phyloP scores from a whole-genome alignment of 768 basidiomycete genomes.

The Pleurotus eryngii region DNA sequence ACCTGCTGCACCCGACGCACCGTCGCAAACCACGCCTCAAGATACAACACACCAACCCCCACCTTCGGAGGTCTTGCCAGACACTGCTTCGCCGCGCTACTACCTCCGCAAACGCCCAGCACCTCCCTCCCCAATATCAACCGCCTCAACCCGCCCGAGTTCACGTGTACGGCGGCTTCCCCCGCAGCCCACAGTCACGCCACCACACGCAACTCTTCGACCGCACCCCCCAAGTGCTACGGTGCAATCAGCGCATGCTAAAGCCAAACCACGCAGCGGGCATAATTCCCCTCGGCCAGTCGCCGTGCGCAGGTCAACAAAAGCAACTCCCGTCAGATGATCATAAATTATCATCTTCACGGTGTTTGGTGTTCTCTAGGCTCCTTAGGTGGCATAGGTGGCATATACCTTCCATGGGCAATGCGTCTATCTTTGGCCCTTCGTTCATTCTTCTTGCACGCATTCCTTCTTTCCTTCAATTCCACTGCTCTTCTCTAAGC shows the following conservation, averaged over 20 bases:
- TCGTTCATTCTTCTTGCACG: no score
- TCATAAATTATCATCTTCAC: no score
- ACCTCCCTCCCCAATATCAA: slow-evolving; percentile 15
- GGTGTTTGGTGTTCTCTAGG: no score
- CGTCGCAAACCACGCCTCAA: background rate
- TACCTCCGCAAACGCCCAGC: slow-evolving; percentile 30
- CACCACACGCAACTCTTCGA: background rate
- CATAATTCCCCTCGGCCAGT: slow-evolving; percentile 14
- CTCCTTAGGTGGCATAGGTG: no score
- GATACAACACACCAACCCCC: slow-evolving; percentile 15
- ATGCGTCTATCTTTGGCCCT: no score
- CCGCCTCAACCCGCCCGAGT: slow-evolving; percentile 13
- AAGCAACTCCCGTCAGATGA: slow-evolving; percentile 4
- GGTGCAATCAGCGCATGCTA: slow-evolving; percentile 20
- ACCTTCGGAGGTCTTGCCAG: background rate
- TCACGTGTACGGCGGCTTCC: slow-evolving; percentile 13
- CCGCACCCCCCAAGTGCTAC: slow-evolving; percentile 12
- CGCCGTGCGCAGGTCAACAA: slow-evolving; percentile 14
- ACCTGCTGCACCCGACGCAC: background rate
- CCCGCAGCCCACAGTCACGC: slow-evolving; percentile 1
- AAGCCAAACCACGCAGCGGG: slow-evolving; percentile 13
- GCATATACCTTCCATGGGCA: no score
- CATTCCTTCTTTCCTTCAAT: no score
- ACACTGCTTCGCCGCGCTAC: slow-evolving; percentile 23
- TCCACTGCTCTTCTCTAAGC: no score